Conservation (phyloP, 768 basidiomycete species). For the Boletus bicolor region DNA sequence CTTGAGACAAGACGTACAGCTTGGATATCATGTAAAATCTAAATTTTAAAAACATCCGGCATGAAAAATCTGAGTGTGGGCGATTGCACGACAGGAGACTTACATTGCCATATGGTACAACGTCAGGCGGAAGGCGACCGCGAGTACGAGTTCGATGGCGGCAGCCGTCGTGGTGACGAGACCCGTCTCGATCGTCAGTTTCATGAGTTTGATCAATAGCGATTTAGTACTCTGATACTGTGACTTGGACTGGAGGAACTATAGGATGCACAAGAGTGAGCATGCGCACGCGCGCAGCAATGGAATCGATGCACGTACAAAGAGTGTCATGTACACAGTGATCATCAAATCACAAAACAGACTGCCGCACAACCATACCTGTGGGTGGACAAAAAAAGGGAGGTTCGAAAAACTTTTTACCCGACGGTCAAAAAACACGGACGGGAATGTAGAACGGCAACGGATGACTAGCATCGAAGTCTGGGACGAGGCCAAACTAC, state of each 20-base stretch:
- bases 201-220: neutral
- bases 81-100: neutral
- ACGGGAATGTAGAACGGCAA: slow-evolving; percentile 12
- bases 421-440: neutral
- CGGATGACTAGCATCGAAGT: neutral
- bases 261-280: neutral
- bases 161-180: slow-evolving; percentile 10
- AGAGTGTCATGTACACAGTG: slow-evolving; percentile 8
- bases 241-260: slow-evolving; percentile 4
- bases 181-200: slow-evolving; percentile 12
- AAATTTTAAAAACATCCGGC: neutral
- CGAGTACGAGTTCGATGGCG: slow-evolving; percentile 4
- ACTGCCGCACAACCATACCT: slow-evolving; percentile 8
- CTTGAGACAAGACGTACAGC: neutral
- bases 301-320: neutral
- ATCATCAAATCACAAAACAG: slow-evolving; percentile 12
- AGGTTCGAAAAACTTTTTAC: no score
- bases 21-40: slow-evolving; percentile 1
- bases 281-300: neutral
- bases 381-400: neutral
- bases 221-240: neutral
- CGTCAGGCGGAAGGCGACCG: slow-evolving; percentile 5
- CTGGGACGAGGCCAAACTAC: slow-evolving; percentile 11
- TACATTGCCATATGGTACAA: slow-evolving; percentile 8
- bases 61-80: neutral